Evolutionary conservation across 768 basidiomycete species (phyloP).

Genomic region (Kwoniella dejecticola): DNA sequence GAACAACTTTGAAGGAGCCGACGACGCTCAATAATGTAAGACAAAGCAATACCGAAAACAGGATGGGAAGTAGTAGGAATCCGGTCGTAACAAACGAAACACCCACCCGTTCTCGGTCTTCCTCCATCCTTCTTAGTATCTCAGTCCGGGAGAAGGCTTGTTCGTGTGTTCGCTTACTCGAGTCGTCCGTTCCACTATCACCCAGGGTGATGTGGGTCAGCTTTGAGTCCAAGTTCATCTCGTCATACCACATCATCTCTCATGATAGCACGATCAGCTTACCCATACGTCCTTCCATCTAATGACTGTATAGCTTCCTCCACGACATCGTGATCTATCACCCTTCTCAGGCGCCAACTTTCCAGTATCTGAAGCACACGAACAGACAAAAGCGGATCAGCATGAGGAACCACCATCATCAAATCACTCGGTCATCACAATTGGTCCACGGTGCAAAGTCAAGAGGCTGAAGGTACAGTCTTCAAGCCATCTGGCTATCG

Average conservation of each 20-base stretch:
- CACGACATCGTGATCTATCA: constrained; percentile 75
- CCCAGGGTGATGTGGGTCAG: no score
- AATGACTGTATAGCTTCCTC: constrained; percentile 66
- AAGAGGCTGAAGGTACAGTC: no score
- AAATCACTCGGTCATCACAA: no score
- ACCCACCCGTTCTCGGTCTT: constrained; percentile 74
- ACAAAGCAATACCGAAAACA: no score
- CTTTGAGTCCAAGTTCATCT: no score
- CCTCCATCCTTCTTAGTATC: constrained; percentile 82
- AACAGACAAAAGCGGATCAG: no score
- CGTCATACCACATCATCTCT: neutral
- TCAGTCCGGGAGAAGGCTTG: constrained; percentile 65
- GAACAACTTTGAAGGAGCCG: no score
- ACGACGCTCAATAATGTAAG: no score
- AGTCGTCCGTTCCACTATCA: constrained; percentile 3
- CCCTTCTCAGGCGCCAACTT: constrained; percentile 81
- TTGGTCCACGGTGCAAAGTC: no score
- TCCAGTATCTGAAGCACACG: constrained; percentile 96
- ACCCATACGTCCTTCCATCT: constrained; percentile 40
- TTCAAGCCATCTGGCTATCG: no score
- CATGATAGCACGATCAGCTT: constrained; percentile 3
- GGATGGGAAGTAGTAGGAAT: no score
- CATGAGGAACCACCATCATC: neutral
- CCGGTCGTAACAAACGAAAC: no score
- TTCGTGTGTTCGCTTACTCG: constrained; percentile 38